Conservation (phyloP, 208 protist species). For the Crithidia brevicula region DNA sequence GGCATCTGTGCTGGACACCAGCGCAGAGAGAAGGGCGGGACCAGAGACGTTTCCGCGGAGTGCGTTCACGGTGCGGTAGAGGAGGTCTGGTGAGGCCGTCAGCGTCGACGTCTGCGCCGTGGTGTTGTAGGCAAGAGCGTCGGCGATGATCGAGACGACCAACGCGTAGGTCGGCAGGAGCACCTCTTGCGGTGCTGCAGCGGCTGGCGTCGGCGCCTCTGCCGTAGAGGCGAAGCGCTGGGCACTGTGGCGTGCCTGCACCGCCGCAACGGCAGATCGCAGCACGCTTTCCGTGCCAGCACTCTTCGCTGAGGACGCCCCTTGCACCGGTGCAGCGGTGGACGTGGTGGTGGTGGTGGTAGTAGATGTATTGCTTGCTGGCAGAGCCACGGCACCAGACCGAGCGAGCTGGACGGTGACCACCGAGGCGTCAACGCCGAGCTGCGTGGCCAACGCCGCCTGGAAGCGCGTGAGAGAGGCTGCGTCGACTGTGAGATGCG, state of each 20-base stretch:
- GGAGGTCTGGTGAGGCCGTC: slow-evolving; percentile 42
- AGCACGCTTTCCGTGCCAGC: background rate
- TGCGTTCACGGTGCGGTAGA: slow-evolving; percentile 41
- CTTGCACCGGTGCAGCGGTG: background rate
- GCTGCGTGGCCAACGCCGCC: slow-evolving; percentile 18
- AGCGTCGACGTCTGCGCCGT: slow-evolving; percentile 20
- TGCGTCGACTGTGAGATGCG: slow-evolving; percentile 20
- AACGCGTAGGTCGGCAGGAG: slow-evolving; percentile 50
- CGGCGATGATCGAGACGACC: slow-evolving; percentile 35
- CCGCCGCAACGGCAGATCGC: slow-evolving; percentile 2
- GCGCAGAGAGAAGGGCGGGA: slow-evolving; percentile 31
- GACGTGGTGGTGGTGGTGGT: background rate
- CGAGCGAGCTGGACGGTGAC: slow-evolving; percentile 31
- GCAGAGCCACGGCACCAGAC: slow-evolving; percentile 19
- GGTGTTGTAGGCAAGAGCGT: slow-evolving; percentile 30
- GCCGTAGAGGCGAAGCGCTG: background rate
- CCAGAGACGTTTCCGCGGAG: slow-evolving; percentile 41
- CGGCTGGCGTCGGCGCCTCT: background rate
- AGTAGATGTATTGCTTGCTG: background rate
- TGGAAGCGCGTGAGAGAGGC: slow-evolving; percentile 41
- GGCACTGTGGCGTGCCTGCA: slow-evolving; percentile 18
- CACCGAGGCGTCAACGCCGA: slow-evolving; percentile 37
- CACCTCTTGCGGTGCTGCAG: background rate
- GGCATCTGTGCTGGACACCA: slow-evolving; percentile 13
- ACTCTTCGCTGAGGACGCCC: background rate